Evolutionary conservation across 495 filamentous ascomycete genomes (phyloP).

Genomic region (Cenococcum geophilum): DNA sequence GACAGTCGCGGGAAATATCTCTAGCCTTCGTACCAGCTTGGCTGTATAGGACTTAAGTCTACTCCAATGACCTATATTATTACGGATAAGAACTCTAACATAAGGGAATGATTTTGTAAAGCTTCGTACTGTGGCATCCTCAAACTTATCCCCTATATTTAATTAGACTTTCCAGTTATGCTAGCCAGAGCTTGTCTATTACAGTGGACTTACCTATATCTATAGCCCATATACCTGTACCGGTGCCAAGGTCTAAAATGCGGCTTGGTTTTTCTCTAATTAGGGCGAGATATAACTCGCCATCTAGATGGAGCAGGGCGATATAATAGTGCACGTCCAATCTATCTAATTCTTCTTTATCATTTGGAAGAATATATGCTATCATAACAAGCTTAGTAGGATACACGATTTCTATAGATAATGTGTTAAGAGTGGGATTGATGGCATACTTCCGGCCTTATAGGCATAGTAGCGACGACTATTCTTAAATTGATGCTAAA

Average conservation of each 20-base stretch:
- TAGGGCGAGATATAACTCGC: conserved; percentile 26
- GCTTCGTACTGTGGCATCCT: no score
- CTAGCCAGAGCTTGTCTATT: neutral
- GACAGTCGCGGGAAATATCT: neutral
- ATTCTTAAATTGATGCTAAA: no score
- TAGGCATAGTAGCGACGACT: no score
- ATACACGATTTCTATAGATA: no score
- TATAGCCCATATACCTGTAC: neutral
- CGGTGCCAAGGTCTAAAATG: neutral
- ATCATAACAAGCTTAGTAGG: no score
- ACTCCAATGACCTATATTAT: neutral
- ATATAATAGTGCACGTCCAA: conserved; percentile 33
- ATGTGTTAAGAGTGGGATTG: no score
- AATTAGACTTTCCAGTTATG: no score
- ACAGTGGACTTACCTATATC: neutral
- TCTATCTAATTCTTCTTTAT: conserved; percentile 32
- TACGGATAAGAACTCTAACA: neutral
- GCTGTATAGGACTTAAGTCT: neutral
- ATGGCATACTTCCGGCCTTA: no score
- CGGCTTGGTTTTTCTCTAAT: neutral
- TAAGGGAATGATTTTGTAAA: neutral
- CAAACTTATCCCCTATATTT: no score
- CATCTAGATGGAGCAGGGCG: conserved; percentile 17
- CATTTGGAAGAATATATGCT: conserved; percentile 34
- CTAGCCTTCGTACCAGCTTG: neutral